Base-by-base conservation (phyloP, 768 basidiomycete species). In the Rhodotorula graminis region DNA sequence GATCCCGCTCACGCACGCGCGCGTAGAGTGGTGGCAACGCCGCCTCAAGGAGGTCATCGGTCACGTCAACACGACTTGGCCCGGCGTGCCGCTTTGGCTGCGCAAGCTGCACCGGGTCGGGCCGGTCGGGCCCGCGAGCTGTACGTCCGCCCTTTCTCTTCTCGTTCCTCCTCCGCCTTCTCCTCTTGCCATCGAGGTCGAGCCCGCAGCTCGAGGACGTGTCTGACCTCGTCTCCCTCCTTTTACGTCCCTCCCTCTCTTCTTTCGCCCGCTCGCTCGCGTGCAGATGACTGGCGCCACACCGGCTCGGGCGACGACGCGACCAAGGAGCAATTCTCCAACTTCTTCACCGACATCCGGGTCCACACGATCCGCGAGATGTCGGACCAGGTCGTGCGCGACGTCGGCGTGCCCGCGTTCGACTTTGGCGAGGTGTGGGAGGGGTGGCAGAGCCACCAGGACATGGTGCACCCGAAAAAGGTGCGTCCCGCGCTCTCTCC, bases 341-440 rank as follows among this genome's bases (percentile, higher is more conserved):
- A 78, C 72, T 78, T 77, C 46, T 78, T 78, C 69, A 76, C 75
- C 53, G 73, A 77, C 65, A 55, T 74, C 33, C 70, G 78, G 40
- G 64, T 76, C 31, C 70, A 70, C 57, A 75, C 76, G 69, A 73
- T 78, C 44, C 70, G 76, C 16, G 66, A 76, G 58, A 71, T 78
- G 73, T 75, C 76, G 67, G 72, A 78, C 56, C 69, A 74, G 40
- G 74, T 78, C n/a, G 67, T 67, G 14, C 44, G 53, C 29, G 68
- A 76, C 62, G 29, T 70, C n/a, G 76, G 78, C 19, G n/a, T 77
- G 4, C 76, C 76, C 0, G 47, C 60, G 40, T 77, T 69, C 56
- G 78, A 78, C 61, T 78, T 76, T 49, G 78, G 76, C 9, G 66
- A 74, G 27, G 60, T 71, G 2, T 78, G 74, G 72, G 78, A 78